Evolutionary conservation across 352 stramenopile species (phyloP), one percentile per base, ranked within the genome.

Genomic region (Globisporangium takayamanum): DNA sequence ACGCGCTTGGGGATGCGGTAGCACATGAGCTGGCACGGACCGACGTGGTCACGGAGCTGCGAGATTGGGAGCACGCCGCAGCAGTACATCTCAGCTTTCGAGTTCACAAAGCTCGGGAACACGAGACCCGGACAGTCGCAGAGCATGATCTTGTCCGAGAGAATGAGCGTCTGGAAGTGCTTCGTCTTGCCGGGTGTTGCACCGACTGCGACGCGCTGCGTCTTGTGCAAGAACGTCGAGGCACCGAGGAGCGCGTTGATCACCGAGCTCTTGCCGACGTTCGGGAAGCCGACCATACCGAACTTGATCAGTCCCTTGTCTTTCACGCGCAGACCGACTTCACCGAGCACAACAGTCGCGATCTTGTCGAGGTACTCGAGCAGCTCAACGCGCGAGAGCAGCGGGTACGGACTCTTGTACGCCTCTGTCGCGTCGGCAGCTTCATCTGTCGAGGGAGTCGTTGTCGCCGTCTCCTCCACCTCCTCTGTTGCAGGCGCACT

Each of bases 101-200:
- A 95, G 63, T 92, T 98, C 30, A 99, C 97, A 68, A 99, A 99
- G 44, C 94, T 98, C 3, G 98, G 98, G 76, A 99, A 99, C 8
- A 99, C 98, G 20, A 99, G 83, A 67, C 98, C 98, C 6, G 98
- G 98, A 70, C 98, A 99, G 92, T 99, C 98, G 67, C 97, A 99
- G n/a, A 99, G 83, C 85, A 99, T 98, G 62, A 99, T 96, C 57
- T 78, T 81, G 72, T 98, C 87, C 22, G 93, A 98, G 18, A 99
- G 68, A 11, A 99, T 77, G 45, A 99, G 77, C 46, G 98, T 99
- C 88, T 99, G 98, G 63, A 99, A 99, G 79, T 99, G 98, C 72
- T 99, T 99, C 6, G 98, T 99, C 73, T 99, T 99, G 61, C 98
- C 98, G 8, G 98, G 98, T 41, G 98, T 99, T 26, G 94, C 84